phyloP scores from a whole-genome alignment of 352 stramenopile species.

The Globisporangium parvum region DNA sequence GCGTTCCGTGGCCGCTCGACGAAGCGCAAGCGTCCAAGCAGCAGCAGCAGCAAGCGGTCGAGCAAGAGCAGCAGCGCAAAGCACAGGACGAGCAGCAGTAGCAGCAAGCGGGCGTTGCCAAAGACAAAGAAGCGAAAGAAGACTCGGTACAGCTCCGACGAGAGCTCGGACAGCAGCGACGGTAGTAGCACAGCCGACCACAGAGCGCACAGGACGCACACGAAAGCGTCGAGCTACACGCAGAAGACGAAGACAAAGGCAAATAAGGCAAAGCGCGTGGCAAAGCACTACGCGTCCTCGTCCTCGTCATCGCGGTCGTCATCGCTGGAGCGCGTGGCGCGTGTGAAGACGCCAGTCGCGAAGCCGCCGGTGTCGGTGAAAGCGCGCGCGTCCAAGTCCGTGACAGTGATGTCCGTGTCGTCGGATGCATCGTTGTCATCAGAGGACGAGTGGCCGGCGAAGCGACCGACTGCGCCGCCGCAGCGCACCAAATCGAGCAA shows the following conservation, averaged over 20 bases:
- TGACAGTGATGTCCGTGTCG: not conserved
- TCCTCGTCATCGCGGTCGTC: too few species aligned
- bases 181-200: not conserved
- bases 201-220: not conserved
- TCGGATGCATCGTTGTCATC: not conserved
- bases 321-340: too few species aligned
- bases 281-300: not conserved
- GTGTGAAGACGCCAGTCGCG: too few species aligned
- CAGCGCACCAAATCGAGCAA: not conserved
- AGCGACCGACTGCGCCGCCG: not conserved
- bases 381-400: too few species aligned
- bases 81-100: not conserved
- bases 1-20: slow-evolving; percentile 3
- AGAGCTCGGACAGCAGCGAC: slow-evolving; percentile 1
- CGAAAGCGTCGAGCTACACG: not conserved
- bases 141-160: slow-evolving; percentile 3
- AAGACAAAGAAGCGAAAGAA: not conserved
- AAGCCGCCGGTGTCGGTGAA: too few species aligned
- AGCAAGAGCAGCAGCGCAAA: not conserved
- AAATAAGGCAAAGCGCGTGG: not conserved
- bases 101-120: not conserved
- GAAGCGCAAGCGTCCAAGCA: slow-evolving; percentile 10
- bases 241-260: not conserved
- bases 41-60: not conserved
- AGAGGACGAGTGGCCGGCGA: not conserved